Evolutionary conservation across 2,329 filamentous ascomycete genomes (phyloP), one percentile per base, ranked within the genome.

Genomic region (Cadophora sp.): DNA sequence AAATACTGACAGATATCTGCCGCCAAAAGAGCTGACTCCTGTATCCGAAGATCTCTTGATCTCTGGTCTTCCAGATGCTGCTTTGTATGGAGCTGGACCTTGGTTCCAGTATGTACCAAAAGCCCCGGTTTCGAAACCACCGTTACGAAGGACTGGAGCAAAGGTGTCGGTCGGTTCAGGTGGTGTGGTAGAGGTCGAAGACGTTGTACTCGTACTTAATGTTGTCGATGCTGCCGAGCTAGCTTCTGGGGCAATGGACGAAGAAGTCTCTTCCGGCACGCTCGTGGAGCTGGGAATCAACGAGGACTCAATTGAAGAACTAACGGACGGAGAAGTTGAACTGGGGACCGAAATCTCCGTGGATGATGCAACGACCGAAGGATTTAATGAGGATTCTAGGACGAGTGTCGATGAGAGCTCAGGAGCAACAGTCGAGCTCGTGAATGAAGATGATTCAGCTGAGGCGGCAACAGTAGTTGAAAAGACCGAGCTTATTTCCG

Each of bases 41-140:
- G 46, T 66, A 19, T 55, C 29, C 7, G 50, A 27, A n/a, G 7
- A 27, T 26, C 53, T 60, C n/a, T 37, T 59, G 22, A 66, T 43
- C 7, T 31, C 37, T 37, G 58, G 55, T 19, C 53, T 26, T n/a
- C 29, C 40, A 24, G 56, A 56, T 16, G 46, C 37, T 22, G 59
- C 37, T 9, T 34, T 50, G 40, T 37, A 27, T 16, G 29, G 26
- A 5, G 22, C 19, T 16, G 48, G 43, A 5, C 26, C 43, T 51
- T 50, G 34, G 11, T 50, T 24, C 64, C 64, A 66, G 37, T 12
- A 27, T 29, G 43, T 24, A 24, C 11, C 19, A 26, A 66, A 51
- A 4, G 31, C 14, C 12, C 64, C 56, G 9, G 16, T 31, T 16
- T 66, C 64, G n/a, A 62, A 66, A 19, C 48, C 58, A 26, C 64